Conservation (phyloP, 306 rosid species). For the Fragaria nilgerrensis region DNA sequence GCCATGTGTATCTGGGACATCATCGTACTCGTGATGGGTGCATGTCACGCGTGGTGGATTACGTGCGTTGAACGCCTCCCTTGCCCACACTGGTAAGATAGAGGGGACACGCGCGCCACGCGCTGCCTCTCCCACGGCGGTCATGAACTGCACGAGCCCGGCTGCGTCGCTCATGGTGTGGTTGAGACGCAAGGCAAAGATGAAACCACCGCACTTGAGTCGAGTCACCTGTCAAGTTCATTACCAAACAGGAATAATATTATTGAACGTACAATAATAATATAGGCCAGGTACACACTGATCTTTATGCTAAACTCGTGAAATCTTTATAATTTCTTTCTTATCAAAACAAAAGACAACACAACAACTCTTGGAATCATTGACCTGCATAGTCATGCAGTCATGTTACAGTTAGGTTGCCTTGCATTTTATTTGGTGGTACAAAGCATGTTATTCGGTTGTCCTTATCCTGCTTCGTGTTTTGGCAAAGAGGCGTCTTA, state of each 20-base stretch:
- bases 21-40: slow-evolving; percentile 47
- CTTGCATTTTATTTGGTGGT: neutral
- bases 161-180: slow-evolving; percentile 52
- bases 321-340: too few species aligned
- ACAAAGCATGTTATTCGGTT: neutral
- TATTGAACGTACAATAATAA: too few species aligned
- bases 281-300: neutral
- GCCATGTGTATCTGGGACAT: slow-evolving; percentile 40
- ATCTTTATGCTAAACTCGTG: neutral
- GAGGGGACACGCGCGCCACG: slow-evolving; percentile 41
- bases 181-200: slow-evolving; percentile 44
- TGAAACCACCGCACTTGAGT: slow-evolving; percentile 53
- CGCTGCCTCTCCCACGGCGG: slow-evolving; percentile 41
- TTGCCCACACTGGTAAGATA: slow-evolving; percentile 36
- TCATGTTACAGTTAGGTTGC: too few species aligned
- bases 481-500: neutral
- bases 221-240: slow-evolving; percentile 31
- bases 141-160: slow-evolving; percentile 50
- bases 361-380: neutral
- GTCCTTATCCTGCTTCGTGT: too few species aligned
- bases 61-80: slow-evolving; percentile 39
- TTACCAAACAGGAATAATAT: neutral
- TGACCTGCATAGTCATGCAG: neutral
- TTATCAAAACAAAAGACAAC: too few species aligned
- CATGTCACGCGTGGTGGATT: slow-evolving; percentile 41